Conservation (phyloP, 116 monocot genomes). For the Dioscorea cayenensis region DNA sequence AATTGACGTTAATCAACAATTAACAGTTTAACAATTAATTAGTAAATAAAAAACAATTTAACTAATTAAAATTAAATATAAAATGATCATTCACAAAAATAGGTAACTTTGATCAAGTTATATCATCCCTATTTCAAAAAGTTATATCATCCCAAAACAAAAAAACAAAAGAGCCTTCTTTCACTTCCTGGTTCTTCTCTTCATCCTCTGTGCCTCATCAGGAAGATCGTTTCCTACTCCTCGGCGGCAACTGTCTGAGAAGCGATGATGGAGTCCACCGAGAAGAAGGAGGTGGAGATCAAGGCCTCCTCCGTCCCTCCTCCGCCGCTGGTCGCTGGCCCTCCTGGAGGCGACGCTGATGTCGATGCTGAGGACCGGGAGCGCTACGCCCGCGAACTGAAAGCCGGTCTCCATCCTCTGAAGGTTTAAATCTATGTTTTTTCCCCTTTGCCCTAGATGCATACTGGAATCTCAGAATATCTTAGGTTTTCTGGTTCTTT, state of each 20-base stretch:
- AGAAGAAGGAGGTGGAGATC: constrained; percentile 17
- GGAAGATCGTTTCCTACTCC: not conserved
- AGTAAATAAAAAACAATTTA: too few species aligned
- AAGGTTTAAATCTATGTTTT: constrained; percentile 37
- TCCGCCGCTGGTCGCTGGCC: not conserved
- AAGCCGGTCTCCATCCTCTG: constrained; percentile 82
- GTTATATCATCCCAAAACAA: too few species aligned
- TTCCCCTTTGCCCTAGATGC: not conserved
- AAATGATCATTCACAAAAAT: too few species aligned
- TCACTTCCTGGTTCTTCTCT: too few species aligned
- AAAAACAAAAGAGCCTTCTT: too few species aligned
- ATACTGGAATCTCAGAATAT: too few species aligned
- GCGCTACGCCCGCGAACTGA: constrained; percentile 65
- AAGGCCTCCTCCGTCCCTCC: not conserved
- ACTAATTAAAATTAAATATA: too few species aligned
- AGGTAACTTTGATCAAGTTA: too few species aligned
- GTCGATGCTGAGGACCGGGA: constrained; percentile 49
- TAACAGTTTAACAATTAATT: too few species aligned
- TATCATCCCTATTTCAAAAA: too few species aligned
- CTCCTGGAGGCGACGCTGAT: constrained; percentile 20
- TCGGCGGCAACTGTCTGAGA: not conserved
- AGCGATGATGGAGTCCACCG: not conserved
- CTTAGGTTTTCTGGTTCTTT: not conserved
- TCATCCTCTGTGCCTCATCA: too few species aligned
- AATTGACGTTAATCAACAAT: too few species aligned